Evolutionary conservation across 805 yeast species (phyloP), one percentile per base, ranked within the genome.

Genomic region (Metschnikowia lachancei): DNA sequence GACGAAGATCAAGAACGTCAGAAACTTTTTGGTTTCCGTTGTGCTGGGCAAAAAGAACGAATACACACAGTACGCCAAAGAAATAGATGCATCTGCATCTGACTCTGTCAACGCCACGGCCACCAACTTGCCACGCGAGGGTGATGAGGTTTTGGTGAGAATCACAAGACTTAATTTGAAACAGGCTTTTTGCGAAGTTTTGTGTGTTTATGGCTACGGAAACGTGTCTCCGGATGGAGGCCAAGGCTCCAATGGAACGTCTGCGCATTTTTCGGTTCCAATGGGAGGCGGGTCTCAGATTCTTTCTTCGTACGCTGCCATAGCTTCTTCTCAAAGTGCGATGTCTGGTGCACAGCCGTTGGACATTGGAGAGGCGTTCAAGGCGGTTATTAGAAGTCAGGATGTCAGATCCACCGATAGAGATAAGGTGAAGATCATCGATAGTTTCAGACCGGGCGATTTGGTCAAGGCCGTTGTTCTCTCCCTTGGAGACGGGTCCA

Each of bases 401-500:
- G 99, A 94, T 65, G 82, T 94, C 1, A 75, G 97, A 50, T 83
- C 92, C 17, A 88, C 97, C 0, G 97, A 94, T 55, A 75, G 96
- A 59, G 99, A 94, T 61, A 80, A 81, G 58, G 91, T 90, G 28
- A 84, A 85, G 58, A 76, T 92, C 29, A 76, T 80, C 47, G 87
- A 87, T 16, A 76, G 90, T 60, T 94, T 83, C 67, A 78, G 78
- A 55, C 98, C 98, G 0, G 97, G 97, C 13, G 99, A 94, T 65
- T 80, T 94, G 43, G 87, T 94, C 2, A 75, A 96, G 51, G 97
- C 96, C 0, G 72, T 76, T 54, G 83, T 91, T 8, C 70, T 79
- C n/a, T 87, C 96, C 0, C 69, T 94, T 29, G 99, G 99, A 45
- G 99, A 94, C 65, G 98, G 98, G 8, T 76, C 85, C 16, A 87